Evolutionary conservation across 345 rosid genomes (phyloP), one percentile per base, ranked within the genome.

Genomic region (Sisymbrium irio): DNA sequence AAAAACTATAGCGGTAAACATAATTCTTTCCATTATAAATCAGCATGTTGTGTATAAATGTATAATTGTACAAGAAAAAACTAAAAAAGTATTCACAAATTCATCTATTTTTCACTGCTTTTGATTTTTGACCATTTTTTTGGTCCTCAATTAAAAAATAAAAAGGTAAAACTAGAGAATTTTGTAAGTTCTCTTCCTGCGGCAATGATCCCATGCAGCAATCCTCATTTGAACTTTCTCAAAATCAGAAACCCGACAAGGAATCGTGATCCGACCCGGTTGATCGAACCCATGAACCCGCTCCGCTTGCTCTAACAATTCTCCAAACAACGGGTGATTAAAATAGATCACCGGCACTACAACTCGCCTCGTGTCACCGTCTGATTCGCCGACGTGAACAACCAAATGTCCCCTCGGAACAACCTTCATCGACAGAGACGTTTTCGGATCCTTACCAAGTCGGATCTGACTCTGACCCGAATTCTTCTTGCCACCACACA

Each of bases 321-420:
- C 91, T 44, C 86, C 88, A 50, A 94, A 91, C 72, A 89, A 72
- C 7, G 97, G 98, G 63, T 94, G 96, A 64, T 91, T 91, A 71
- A 94, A 84, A 69, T 88, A 89, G 2, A 91, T 82, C 46, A 89
- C 90, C 12, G 98, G 97, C 73, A 94, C 88, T 56, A 83, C 61
- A 8, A 83, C 85, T 4, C 91, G 83, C 70, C 79, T 62, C 51
- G 81, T 76, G 37, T 82, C 85, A 7, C 68, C 82, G 3, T 65
- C 86, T 0, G 88, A 70, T 60, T 82, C 85, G n/a, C 87, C 96
- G 7, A 91, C 87, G 81, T 89, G 89, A 7, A 94, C 88, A 1
- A 87, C 95, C 75, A 89, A 76, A 74, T 89, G 92, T 5, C 97
- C 96, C 45, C 78, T 87, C 9, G 98, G 98, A 5, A 83, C 85